phyloP scores from a whole-genome alignment of 1,284 basidiomycete species.

The Fomes fomentarius region DNA sequence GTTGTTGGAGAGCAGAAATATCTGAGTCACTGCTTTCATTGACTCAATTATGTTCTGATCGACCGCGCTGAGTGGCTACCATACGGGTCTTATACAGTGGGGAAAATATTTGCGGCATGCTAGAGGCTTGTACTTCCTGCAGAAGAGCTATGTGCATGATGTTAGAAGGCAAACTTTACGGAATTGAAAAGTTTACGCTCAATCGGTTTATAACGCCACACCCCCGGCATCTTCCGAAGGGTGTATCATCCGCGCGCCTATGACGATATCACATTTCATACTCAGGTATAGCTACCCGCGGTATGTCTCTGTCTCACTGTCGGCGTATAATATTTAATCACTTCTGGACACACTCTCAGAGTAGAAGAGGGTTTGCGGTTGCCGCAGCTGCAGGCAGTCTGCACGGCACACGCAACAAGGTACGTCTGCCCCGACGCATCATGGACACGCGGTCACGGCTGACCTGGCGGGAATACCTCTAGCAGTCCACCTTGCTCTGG shows the following conservation, averaged over 20 bases:
- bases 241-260: neutral
- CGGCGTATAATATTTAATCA: neutral
- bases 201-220: too few species aligned
- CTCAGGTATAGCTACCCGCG: slow-evolving; percentile 22
- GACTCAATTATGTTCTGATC: too few species aligned
- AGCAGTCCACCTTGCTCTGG: slow-evolving; percentile 74
- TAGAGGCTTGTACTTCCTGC: too few species aligned
- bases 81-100: too few species aligned
- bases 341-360: slow-evolving; percentile 2
- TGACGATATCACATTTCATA: slow-evolving; percentile 1
- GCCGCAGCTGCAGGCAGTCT: slow-evolving; percentile 26
- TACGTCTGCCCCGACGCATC: slow-evolving; percentile 4
- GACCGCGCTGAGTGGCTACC: too few species aligned
- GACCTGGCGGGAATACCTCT: slow-evolving; percentile 29
- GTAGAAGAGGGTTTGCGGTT: slow-evolving; percentile 21
- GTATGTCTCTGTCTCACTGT: slow-evolving; percentile 18
- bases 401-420: slow-evolving; percentile 28
- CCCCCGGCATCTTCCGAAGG: slow-evolving; percentile 4
- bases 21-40: too few species aligned
- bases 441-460: neutral
- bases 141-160: too few species aligned
- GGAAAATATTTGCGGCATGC: too few species aligned
- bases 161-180: too few species aligned
- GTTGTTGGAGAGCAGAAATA: too few species aligned
- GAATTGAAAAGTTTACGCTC: too few species aligned